phyloP scores from a whole-genome alignment of 176 grass and related monocot genomes.

The Poa annua region DNA sequence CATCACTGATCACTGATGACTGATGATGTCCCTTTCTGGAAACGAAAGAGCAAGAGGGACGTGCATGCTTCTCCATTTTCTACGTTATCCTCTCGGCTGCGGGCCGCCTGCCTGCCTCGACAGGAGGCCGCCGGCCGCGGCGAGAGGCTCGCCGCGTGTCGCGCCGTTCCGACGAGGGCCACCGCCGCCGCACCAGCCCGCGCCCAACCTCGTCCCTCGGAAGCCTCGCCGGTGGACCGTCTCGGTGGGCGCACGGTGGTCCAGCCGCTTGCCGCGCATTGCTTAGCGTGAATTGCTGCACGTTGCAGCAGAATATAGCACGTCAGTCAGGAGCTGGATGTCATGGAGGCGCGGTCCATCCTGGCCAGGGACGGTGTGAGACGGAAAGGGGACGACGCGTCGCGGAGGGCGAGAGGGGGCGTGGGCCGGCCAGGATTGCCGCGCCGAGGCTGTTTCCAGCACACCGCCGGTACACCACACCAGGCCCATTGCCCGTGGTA shows the following conservation, averaged over 20 bases:
- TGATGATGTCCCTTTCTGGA: background rate
- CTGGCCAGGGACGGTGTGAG: background rate
- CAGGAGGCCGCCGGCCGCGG: background rate
- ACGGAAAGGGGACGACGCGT: background rate
- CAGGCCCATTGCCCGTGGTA: too few relatives aligned
- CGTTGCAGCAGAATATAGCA: background rate
- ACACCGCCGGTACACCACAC: background rate
- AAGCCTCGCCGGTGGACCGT: too few relatives aligned
- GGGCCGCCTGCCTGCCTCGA: background rate
- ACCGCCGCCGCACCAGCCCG: too few relatives aligned
- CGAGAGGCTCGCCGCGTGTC: background rate
- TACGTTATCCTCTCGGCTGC: background rate
- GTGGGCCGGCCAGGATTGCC: background rate
- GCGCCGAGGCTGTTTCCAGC: background rate
- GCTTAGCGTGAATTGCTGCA: background rate
- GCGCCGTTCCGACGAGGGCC: background rate
- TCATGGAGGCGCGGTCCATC: background rate
- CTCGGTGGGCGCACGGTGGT: background rate
- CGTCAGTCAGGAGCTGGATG: slow-evolving; percentile 15
- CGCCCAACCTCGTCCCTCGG: too few relatives aligned
- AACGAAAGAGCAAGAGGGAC: background rate
- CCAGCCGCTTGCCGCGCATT: too few relatives aligned
- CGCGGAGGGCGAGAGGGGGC: background rate
- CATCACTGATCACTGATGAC: too few relatives aligned
- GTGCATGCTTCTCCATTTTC: background rate